Percentiles rank a stretch among this genome's conserved stretches.
Conservation (phyloP, 176 grass and related monocot genomes). For the Oryza longistaminata region DNA sequence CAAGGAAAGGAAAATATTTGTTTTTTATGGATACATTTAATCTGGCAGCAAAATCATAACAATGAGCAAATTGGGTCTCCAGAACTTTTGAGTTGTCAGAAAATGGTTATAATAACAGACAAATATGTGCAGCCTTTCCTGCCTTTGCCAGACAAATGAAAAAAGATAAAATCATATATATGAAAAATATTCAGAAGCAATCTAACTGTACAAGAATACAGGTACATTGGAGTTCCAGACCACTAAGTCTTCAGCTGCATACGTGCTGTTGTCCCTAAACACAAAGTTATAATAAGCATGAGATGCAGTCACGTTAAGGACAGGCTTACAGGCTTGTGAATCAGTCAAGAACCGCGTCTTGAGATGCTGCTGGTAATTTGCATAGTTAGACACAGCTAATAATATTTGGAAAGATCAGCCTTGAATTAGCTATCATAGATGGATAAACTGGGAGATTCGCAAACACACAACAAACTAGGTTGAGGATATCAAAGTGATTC, state of each 20-base stretch:
- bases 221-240: neutral
- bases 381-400: neutral
- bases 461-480: neutral
- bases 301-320: slow-evolving; percentile 49
- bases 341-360: slow-evolving; percentile 22
- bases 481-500: neutral
- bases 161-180: neutral
- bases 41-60: slow-evolving; percentile 18
- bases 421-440: neutral
- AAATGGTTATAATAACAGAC: neutral
- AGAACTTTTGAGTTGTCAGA: neutral
- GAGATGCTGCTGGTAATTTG: slow-evolving; percentile 23
- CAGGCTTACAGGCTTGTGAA: slow-evolving; percentile 4
- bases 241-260: slow-evolving; percentile 26
- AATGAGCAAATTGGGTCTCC: neutral
- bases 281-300: slow-evolving; percentile 25
- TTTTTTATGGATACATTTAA: neutral
- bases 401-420: neutral
- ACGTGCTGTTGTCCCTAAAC: slow-evolving; percentile 34
- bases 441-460: neutral
- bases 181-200: neutral
- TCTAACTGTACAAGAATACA: slow-evolving; percentile 14
- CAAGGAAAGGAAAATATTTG: neutral
- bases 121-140: neutral
- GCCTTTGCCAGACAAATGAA: neutral